Evolutionary conservation across 1,284 basidiomycete genomes (phyloP).

Genomic region (Leccinum pachyderme): DNA sequence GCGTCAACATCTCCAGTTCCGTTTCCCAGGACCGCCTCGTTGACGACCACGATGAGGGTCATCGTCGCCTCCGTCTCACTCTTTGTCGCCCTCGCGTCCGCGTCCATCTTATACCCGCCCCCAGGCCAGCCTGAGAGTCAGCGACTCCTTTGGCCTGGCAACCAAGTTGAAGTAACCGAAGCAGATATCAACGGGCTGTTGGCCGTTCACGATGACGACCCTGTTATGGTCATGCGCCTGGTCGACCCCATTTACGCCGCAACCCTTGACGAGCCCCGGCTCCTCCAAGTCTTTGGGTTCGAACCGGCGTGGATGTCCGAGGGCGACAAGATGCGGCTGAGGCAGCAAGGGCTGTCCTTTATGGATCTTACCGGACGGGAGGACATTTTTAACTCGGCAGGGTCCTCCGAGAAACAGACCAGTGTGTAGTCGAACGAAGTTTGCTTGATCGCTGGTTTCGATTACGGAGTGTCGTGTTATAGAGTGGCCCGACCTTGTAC

Average conservation of each 20-base stretch:
- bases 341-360: slow-evolving; percentile 14
- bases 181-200: slow-evolving; percentile 6
- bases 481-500: slow-evolving; percentile 19
- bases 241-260: slow-evolving; percentile 15
- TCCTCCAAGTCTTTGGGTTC: slow-evolving; percentile 20
- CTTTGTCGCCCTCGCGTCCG: slow-evolving; percentile 2
- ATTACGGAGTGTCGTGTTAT: not conserved
- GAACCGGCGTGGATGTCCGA: slow-evolving; percentile 23
- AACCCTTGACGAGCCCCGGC: slow-evolving; percentile 24
- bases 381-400: not conserved
- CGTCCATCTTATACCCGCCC: not conserved
- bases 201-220: slow-evolving; percentile 13
- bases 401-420: slow-evolving; percentile 1
- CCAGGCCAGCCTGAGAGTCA: not conserved
- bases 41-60: not conserved
- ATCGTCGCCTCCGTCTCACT: not conserved
- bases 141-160: not conserved
- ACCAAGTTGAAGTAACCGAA: not conserved
- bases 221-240: slow-evolving; percentile 21
- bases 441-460: too few species aligned
- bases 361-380: slow-evolving; percentile 21
- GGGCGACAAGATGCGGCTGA: slow-evolving; percentile 22
- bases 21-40: not conserved
- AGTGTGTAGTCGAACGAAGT: slow-evolving; percentile 1
- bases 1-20: not conserved